Evolutionary conservation across 495 filamentous ascomycete species (phyloP), one percentile per base, ranked within the genome.

Genomic region (Penicillium flavigenum): DNA sequence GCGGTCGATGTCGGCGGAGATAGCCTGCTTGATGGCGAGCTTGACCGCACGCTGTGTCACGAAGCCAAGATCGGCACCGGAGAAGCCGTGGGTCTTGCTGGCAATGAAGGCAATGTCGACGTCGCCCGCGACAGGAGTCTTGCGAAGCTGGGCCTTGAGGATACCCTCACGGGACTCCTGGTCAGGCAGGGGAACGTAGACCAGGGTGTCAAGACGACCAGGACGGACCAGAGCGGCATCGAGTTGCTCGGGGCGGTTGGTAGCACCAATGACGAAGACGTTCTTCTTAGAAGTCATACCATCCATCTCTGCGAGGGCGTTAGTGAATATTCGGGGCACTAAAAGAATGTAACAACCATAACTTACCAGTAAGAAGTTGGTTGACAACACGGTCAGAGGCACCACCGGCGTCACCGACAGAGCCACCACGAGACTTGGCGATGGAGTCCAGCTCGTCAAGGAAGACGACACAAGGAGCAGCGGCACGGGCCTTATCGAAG

Each of bases 241-340:
- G 46, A 98, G 86, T 78, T 98, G 94, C 81, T 98, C 94, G 41
- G 94, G 94, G 79, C 94, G 86, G 81, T 98, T 98, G 69, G 94
- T 98, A 32, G 94, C 94, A 75, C 94, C 94, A 65, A 98, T 98
- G 63, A 98, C 94, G 79, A 98, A 98, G 64, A 98, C 94, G 76
- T 98, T 98, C 89, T 98, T 98, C 90, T 98, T 98, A 8, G 93
- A 96, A 47, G 95, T 97, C 92, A 96, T 96, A 66, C 92, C 92
- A 65, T 96, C 92, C 92, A 96, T 96, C 85, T 96, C 92, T 93
- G 67, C 38, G 19, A 41, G n/a, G 3, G 8, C 32, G 66, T 86
- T 78, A 87, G 84, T 63, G 62, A 47, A 26, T 34, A 26, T 38
- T 20, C 22, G 14, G n/a, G 56, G n/a, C 14, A 41, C 54, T 47